Evolutionary conservation across 1,284 basidiomycete genomes (phyloP), one percentile per base, ranked within the genome.

Genomic region (Pascua sp.): DNA sequence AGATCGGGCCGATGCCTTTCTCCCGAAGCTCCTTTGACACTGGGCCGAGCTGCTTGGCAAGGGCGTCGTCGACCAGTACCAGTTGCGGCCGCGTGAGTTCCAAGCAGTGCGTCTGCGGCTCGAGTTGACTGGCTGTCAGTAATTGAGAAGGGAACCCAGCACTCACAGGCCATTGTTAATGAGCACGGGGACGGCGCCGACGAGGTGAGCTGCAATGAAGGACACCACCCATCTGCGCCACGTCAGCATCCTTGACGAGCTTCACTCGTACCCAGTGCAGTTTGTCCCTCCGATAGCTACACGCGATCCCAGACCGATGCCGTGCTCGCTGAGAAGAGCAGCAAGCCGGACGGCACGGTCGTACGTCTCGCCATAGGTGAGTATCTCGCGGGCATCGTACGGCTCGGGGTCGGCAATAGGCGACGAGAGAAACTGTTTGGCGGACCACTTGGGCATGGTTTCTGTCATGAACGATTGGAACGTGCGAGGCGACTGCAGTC

Each of bases 241-340:
- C 4, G 24, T 32, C 40, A 32, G 24, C 24, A 32, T 32, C 24
- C 24, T 32, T 32, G 7, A 32, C 24, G 4, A 32, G 24, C 4
- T 7, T 32, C 24, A 32, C 3, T 32, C 24, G 24, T n/a, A 54
- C 52, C 40, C 46, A 54, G 69, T 63, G 44, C 61, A 65, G 61
- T 76, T 76, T 7, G 55, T 53, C 10, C 73, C 73, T 1, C 70
- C 71, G 32, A 76, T 67, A 11, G 67, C 72, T 4, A 76, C 61
- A 32, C 62, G 57, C 41, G 63, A 62, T 1, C 71, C 71, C 4
- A 63, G 39, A 11, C 64, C 65, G 5, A 69, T 51, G 5, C 72
- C 72, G 16, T 56, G 62, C 1, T 49, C 54, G n/a, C 60, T 53
- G 55, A 76, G 64, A 61, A 68, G 66, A 1, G 64, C 66, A 1